Conservation (phyloP, 1,284 basidiomycete species). For the Ganoderma resinaceum region DNA sequence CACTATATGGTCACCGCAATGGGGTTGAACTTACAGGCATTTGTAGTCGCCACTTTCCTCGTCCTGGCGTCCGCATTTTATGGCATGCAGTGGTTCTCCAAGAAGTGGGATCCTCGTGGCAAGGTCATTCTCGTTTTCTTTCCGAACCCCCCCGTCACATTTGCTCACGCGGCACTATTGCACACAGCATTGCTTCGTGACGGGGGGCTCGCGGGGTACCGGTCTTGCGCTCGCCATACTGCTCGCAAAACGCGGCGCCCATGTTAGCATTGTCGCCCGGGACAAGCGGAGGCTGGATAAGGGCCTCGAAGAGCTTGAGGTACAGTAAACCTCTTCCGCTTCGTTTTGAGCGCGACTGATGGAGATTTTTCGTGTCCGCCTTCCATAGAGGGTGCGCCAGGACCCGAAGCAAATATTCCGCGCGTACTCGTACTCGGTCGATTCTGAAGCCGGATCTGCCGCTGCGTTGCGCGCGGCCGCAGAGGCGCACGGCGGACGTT, state of each 20-base stretch:
- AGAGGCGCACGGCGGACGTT: slow-evolving; percentile 54
- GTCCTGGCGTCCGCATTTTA: background rate
- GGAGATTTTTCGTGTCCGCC: slow-evolving; percentile 3
- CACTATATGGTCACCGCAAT: background rate
- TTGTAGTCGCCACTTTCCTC: background rate
- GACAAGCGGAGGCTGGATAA: slow-evolving; percentile 63
- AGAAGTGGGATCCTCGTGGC: slow-evolving; percentile 8
- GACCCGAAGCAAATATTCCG: slow-evolving; percentile 63
- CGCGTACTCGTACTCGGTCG: slow-evolving; percentile 69
- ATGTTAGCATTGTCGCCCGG: slow-evolving; percentile 85
- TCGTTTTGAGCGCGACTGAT: background rate
- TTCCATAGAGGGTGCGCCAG: slow-evolving; percentile 50
- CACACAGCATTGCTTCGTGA: slow-evolving; percentile 76
- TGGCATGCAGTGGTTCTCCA: slow-evolving; percentile 1
- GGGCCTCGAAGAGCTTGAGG: slow-evolving; percentile 73
- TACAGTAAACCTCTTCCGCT: slow-evolving; percentile 36
- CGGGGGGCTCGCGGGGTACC: slow-evolving; percentile 84
- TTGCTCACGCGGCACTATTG: background rate
- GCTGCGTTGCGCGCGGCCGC: slow-evolving; percentile 70
- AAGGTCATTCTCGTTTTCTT: background rate
- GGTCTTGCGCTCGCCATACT: slow-evolving; percentile 77
- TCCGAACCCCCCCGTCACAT: background rate
- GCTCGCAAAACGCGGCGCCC: slow-evolving; percentile 73
- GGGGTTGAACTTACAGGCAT: background rate
- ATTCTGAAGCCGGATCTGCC: slow-evolving; percentile 52